Base-by-base conservation (phyloP, 129 eudicot species). In the Flaveria sonorensis region DNA sequence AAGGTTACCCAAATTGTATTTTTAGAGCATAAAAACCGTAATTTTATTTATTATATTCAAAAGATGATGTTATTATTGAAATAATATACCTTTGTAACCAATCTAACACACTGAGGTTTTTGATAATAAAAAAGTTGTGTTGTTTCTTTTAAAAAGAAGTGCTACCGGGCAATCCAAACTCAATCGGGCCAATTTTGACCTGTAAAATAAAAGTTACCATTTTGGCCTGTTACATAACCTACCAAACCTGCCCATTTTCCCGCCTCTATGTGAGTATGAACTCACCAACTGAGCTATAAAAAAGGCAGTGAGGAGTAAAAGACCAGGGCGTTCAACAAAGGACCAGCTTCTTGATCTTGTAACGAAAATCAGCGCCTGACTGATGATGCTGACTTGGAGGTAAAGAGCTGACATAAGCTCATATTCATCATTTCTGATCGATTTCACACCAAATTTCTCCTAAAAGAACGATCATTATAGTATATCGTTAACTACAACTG, bases 281-380 rank as follows among this genome's bases (percentile, higher is more conserved):
- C 82, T 81, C 73, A 92, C 98, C 85, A 92, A 81, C 68, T 92
- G 98, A 20, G 98, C 98, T 5, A 88, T 10, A 10, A 90, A 2
- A 55, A 92, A 92, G 57, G 98, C 98, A 5, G 23, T 15, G 66
- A 88, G 40, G 13, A 92, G 96, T 45, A 90, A 79, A 39, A 85
- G 70, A 52, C 98, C 98, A 15, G 98, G 98, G 7, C 96, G 92
- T 81, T 92, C 98, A 2, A 90, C 48, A 28, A 66, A 92, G 19
- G 98, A 92, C 90, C 90, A 92, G 74, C 98, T 88, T 42, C 98
- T 81, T 10, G 98, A 92, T 28, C 98, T 85, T 70, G 98, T 92
- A 1, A 92, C 98, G 48, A 92, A 92, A 57, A 92, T 92, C 72
- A 92, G 92, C 16, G 98, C 98, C 77, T 92, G 98, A 72, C 98